These are phyloP conservation scores for Cyclocybe cylindracea DNA, from an alignment of 768 basidiomycete genomes.

Conservation along the genomic window DNA sequence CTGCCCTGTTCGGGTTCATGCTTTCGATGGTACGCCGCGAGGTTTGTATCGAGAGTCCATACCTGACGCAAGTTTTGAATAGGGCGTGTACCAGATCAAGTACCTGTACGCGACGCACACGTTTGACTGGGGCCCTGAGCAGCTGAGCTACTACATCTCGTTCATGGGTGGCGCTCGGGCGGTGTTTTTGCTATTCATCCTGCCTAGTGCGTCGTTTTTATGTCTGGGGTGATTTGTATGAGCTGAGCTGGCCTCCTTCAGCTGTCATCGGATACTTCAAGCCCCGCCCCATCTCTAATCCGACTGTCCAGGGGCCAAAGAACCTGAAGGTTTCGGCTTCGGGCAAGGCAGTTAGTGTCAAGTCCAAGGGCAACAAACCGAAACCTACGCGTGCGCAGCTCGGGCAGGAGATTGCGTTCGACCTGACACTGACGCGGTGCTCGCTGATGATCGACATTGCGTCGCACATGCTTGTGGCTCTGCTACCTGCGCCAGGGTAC, in stretches of 20 bases:
- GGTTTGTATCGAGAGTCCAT: not conserved
- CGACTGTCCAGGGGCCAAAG: constrained; percentile 9
- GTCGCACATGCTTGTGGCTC: constrained; percentile 59
- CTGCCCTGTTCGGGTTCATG: constrained; percentile 60
- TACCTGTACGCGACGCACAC: constrained; percentile 78
- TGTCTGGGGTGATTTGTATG: not conserved
- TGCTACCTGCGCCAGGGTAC: constrained; percentile 49
- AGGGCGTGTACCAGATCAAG: constrained; percentile 82
- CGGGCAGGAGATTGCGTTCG: constrained; percentile 68
- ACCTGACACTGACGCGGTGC: constrained; percentile 58
- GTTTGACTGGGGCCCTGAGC: constrained; percentile 71
- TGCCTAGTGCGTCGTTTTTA: constrained; percentile 34
- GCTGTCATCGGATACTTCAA: constrained; percentile 68
- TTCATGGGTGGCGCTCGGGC: constrained; percentile 64
- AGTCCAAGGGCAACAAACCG: constrained; percentile 32
- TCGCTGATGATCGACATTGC: constrained; percentile 69
- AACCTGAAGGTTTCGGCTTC: constrained; percentile 7
- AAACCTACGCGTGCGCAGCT: constrained; percentile 56
- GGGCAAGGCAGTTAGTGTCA: not conserved
- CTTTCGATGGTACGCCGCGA: constrained; percentile 61
- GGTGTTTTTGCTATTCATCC: constrained; percentile 52
- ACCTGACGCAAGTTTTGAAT: not conserved
- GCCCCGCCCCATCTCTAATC: constrained; percentile 24
- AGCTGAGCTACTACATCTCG: constrained; percentile 78
- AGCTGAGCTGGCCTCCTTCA: constrained; percentile 19